Evolutionary conservation across 192 early-diverging fungal species (phyloP).

Genomic region (Entomortierella beljakovae): DNA sequence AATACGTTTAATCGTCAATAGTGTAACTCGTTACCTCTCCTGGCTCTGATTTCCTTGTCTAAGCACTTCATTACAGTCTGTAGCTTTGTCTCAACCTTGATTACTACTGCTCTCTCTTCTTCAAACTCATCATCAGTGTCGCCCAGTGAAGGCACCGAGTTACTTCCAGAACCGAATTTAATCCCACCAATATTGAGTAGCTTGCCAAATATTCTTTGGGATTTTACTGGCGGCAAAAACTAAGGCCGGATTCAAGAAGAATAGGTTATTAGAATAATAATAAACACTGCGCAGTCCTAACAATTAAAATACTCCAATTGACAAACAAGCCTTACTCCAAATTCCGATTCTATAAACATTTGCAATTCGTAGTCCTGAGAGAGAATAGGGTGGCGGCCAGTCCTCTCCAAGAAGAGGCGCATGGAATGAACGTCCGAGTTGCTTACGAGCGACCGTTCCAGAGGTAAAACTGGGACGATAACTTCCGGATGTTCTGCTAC

Average conservation of each 20-base stretch:
- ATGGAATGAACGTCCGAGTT: constrained; percentile 49
- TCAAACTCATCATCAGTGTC: constrained; percentile 54
- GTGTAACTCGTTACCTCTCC: too few species aligned
- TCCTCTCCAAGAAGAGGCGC: constrained; percentile 51
- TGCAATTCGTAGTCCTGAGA: constrained; percentile 57
- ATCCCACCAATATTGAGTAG: constrained; percentile 44
- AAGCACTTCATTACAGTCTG: constrained; percentile 38
- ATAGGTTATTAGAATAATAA: too few species aligned
- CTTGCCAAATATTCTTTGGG: constrained; percentile 43
- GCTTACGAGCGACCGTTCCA: constrained; percentile 43
- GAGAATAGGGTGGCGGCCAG: constrained; percentile 52
- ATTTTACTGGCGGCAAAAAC: constrained; percentile 55
- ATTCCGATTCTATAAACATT: constrained; percentile 59
- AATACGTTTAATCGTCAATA: too few species aligned
- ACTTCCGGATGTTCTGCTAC: constrained; percentile 54
- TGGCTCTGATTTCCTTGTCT: constrained; percentile 47
- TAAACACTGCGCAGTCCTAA: too few species aligned
- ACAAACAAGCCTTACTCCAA: constrained; percentile 36
- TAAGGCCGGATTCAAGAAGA: too few species aligned
- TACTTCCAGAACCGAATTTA: constrained; percentile 31
- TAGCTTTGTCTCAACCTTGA: constrained; percentile 34
- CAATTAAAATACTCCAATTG: too few species aligned
- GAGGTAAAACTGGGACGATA: constrained; percentile 55
- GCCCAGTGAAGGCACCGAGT: constrained; percentile 3
- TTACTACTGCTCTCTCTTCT: constrained; percentile 15